Evolutionary conservation across 2,329 filamentous ascomycete genomes (phyloP).

Genomic region (Colletotrichum gloeosporioides): DNA sequence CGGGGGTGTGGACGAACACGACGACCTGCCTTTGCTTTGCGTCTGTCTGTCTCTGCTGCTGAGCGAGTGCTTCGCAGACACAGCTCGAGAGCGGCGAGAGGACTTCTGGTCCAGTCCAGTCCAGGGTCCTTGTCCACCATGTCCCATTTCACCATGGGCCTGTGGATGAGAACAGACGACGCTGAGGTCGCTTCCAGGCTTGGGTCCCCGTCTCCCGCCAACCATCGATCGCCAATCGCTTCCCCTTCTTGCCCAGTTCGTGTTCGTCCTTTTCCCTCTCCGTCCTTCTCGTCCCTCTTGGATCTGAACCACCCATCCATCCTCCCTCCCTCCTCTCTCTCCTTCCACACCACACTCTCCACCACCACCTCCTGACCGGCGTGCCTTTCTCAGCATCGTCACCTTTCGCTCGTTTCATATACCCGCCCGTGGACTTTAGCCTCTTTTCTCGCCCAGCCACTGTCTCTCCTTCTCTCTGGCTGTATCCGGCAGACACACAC

Average conservation of each 20-base stretch:
- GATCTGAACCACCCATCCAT: constrained; percentile 5
- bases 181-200: constrained; percentile 21
- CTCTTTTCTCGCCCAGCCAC: constrained; percentile 23
- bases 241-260: constrained; percentile 20
- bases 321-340: constrained; percentile 11
- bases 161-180: constrained; percentile 17
- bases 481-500: constrained; percentile 17
- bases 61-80: neutral
- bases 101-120: neutral
- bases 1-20: neutral
- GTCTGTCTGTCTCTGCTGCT: neutral
- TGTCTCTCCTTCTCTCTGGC: constrained; percentile 24
- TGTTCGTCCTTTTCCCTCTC: constrained; percentile 19
- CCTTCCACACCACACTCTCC: constrained; percentile 9
- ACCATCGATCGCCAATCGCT: constrained; percentile 24
- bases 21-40: neutral
- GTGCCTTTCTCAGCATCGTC: constrained; percentile 24
- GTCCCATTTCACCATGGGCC: constrained; percentile 1
- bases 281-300: constrained; percentile 8
- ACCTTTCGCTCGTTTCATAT: constrained; percentile 30
- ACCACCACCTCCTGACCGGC: constrained; percentile 20
- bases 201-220: constrained; percentile 21
- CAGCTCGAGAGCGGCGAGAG: neutral
- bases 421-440: constrained; percentile 25
- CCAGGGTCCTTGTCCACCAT: constrained; percentile 14